Evolutionary conservation across 1,284 basidiomycete genomes (phyloP).

Genomic region (Pseudozyma thailandica): DNA sequence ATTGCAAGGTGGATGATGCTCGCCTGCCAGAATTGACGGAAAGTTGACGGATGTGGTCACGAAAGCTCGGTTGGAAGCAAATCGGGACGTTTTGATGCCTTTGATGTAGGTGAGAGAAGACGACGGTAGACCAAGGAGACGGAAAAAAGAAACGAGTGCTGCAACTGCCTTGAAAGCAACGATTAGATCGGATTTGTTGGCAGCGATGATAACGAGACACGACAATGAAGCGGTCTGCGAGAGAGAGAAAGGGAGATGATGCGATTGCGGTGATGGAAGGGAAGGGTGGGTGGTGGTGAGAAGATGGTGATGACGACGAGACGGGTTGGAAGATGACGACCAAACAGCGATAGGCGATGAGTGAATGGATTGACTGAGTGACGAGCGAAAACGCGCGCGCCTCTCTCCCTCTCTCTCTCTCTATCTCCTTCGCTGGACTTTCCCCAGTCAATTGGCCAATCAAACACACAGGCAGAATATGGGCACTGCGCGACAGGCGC

Average conservation of each 20-base stretch:
- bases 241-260: slow-evolving; percentile 1
- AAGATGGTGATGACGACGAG: slow-evolving; percentile 25
- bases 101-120: slow-evolving; percentile 7
- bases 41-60: too few species aligned
- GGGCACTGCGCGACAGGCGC: neutral
- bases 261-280: slow-evolving; percentile 8
- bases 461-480: too few species aligned
- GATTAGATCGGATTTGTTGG: slow-evolving; percentile 5
- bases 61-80: neutral
- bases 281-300: slow-evolving; percentile 21
- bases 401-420: slow-evolving; percentile 3
- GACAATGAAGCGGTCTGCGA: neutral
- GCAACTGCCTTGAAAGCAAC: slow-evolving; percentile 15
- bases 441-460: too few species aligned
- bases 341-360: slow-evolving; percentile 3
- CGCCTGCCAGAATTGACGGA: too few species aligned
- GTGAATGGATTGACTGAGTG: slow-evolving; percentile 8
- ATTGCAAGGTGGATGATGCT: neutral
- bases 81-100: slow-evolving; percentile 1
- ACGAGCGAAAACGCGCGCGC: slow-evolving; percentile 1
- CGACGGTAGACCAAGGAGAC: neutral
- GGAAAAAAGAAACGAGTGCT: slow-evolving; percentile 22
- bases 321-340: slow-evolving; percentile 1
- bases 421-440: neutral
- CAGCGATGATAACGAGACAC: slow-evolving; percentile 4